Evolutionary conservation across 2,329 filamentous ascomycete species (phyloP).

Genomic region (Curvularia spicifera): DNA sequence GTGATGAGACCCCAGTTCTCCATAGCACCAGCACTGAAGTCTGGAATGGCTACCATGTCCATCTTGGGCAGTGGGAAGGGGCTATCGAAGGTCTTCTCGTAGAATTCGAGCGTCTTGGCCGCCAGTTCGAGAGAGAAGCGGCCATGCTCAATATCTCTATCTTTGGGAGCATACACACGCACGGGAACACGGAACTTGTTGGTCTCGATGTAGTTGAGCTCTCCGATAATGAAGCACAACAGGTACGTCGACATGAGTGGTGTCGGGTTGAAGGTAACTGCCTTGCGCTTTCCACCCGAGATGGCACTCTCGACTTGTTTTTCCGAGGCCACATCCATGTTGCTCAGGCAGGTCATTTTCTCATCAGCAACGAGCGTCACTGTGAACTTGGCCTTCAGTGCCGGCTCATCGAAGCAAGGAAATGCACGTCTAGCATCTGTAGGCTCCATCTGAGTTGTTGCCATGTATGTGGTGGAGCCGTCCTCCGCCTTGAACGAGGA

Average conservation of each 20-base stretch:
- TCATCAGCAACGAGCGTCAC: conserved; percentile 91
- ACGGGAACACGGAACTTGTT: conserved; percentile 90
- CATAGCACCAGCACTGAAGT: conserved; percentile 96
- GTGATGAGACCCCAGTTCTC: conserved; percentile 98
- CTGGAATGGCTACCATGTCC: conserved; percentile 95
- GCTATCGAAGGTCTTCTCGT: conserved; percentile 91
- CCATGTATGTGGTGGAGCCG: conserved; percentile 80
- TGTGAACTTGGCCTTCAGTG: conserved; percentile 90
- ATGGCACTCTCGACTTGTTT: conserved; percentile 71
- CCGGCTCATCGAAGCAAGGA: conserved; percentile 95
- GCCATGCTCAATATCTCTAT: conserved; percentile 88
- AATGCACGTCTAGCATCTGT: conserved; percentile 92
- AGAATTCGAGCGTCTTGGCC: conserved; percentile 88
- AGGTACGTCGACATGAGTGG: conserved; percentile 97
- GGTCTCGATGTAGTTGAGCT: conserved; percentile 92
- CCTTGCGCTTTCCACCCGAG: conserved; percentile 73
- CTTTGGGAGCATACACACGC: conserved; percentile 90
- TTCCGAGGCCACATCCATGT: conserved; percentile 91
- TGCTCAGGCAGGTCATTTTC: conserved; percentile 88
- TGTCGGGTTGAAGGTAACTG: conserved; percentile 89
- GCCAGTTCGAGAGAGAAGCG: conserved; percentile 89
- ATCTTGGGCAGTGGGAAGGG: conserved; percentile 90
- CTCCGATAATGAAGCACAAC: conserved; percentile 89
- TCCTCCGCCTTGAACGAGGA: conserved; percentile 87
- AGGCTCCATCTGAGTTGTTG: conserved; percentile 94